Percentiles rank a stretch among this genome's conserved stretches.
These are phyloP conservation scores for Fusarium sambucinum DNA, from an alignment of 2,329 filamentous ascomycete species.

Conservation along the genomic window DNA sequence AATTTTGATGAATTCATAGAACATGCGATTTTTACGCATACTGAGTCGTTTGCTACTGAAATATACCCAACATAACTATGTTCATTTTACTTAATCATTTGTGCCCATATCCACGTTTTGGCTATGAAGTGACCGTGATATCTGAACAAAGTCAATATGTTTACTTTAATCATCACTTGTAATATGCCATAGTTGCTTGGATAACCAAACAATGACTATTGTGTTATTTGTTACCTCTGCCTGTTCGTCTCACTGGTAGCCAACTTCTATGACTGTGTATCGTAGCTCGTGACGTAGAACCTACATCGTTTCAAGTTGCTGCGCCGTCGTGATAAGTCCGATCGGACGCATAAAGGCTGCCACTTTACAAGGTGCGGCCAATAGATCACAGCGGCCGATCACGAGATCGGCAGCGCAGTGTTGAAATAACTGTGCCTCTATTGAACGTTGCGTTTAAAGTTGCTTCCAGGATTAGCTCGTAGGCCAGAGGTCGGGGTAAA, in stretches of 20 bases:
- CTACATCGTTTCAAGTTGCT: not conserved
- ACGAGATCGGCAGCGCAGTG: constrained; percentile 31
- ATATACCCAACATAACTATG: constrained; percentile 45
- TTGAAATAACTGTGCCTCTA: constrained; percentile 13
- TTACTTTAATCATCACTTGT: not conserved
- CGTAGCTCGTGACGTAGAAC: constrained; percentile 9
- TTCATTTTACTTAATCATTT: constrained; percentile 8
- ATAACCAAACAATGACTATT: not conserved
- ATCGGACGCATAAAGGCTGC: constrained; percentile 14
- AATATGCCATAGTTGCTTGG: not conserved
- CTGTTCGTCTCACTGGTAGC: not conserved
- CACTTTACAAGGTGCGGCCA: constrained; percentile 20
- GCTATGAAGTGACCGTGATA: not conserved
- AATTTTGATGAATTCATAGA: constrained; percentile 30
- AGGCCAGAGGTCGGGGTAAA: constrained; percentile 19
- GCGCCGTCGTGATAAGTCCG: constrained; percentile 3
- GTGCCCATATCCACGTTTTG: not conserved
- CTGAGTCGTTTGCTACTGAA: constrained; percentile 23
- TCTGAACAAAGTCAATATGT: not conserved
- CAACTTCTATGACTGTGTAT: not conserved
- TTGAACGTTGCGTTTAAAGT: constrained; percentile 15
- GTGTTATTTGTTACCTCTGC: not conserved
- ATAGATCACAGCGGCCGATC: constrained; percentile 23
- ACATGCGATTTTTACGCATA: constrained; percentile 27
- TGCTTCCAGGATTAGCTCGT: constrained; percentile 18